These are phyloP conservation scores for Corymbia calophylla DNA, from an alignment of 441 rosid genomes.

Conservation along the genomic window DNA sequence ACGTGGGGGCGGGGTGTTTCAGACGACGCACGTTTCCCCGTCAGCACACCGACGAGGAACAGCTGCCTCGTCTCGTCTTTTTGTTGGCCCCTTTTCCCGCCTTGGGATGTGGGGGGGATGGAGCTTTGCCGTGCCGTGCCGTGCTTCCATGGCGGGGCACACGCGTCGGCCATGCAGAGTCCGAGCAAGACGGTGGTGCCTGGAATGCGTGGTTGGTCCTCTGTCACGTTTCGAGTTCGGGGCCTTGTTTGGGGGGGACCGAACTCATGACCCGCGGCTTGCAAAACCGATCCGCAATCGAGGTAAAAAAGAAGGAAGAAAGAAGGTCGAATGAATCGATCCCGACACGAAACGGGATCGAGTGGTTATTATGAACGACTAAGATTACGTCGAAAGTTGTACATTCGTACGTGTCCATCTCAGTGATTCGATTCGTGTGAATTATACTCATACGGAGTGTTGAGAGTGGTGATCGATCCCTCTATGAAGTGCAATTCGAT, in stretches of 20 bases:
- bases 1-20: not conserved
- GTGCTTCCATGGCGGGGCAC: not conserved
- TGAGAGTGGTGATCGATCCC: not conserved
- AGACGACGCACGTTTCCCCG: not conserved
- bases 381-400: not conserved
- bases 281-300: too few relatives aligned
- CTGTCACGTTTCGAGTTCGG: not conserved
- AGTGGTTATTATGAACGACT: not conserved
- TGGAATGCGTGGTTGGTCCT: not conserved
- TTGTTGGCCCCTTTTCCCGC: not conserved
- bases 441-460: fast-evolving
- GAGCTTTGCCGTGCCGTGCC: not conserved
- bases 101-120: not conserved
- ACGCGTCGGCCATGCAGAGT: not conserved
- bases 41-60: not conserved
- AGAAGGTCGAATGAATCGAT: not conserved
- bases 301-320: too few relatives aligned
- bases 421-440: not conserved
- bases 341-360: not conserved
- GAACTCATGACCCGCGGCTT: fast-evolving
- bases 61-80: not conserved
- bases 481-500: not conserved
- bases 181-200: not conserved
- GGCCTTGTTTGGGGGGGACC: not conserved
- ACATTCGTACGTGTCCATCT: not conserved